Percentiles rank a stretch among this genome's conserved stretches.
phyloP scores from a whole-genome alignment of 2,329 filamentous ascomycete species.

The Ceratocystiopsis sp. region DNA sequence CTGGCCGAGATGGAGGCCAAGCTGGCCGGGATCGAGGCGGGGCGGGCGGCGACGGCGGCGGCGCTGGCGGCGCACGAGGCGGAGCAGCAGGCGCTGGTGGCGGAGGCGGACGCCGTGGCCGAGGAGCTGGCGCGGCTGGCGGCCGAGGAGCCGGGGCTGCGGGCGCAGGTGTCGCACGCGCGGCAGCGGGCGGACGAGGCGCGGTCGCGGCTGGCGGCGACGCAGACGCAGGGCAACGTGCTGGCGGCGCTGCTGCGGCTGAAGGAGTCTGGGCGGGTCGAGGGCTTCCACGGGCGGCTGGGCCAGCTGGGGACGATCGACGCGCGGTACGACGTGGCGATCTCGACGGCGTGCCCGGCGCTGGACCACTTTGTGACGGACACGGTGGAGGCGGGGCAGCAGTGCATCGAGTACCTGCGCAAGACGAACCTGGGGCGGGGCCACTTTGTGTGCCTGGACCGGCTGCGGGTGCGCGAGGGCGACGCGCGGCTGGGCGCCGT shows the following conservation, averaged over 20 bases:
- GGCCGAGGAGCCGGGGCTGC: slow-evolving; percentile 64
- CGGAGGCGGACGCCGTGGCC: slow-evolving; percentile 56
- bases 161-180: slow-evolving; percentile 71
- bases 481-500: slow-evolving; percentile 43
- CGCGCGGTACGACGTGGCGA: slow-evolving; percentile 88
- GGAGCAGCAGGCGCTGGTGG: slow-evolving; percentile 54
- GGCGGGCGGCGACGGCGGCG: slow-evolving; percentile 49
- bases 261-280: slow-evolving; percentile 89
- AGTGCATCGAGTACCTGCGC: slow-evolving; percentile 92
- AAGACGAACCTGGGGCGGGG: slow-evolving; percentile 95
- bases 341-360: slow-evolving; percentile 83
- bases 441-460: slow-evolving; percentile 92
- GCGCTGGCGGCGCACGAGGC: slow-evolving; percentile 63
- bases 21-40: slow-evolving; percentile 54
- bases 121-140: slow-evolving; percentile 56
- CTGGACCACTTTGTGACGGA: slow-evolving; percentile 96
- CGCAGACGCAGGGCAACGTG: slow-evolving; percentile 85
- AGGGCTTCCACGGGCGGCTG: slow-evolving; percentile 88
- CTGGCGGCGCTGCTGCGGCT: slow-evolving; percentile 83
- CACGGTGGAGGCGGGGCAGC: slow-evolving; percentile 86
- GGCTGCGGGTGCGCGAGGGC: slow-evolving; percentile 55
- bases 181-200: slow-evolving; percentile 95
- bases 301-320: slow-evolving; percentile 92
- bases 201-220: slow-evolving; percentile 72
- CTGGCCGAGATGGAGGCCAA: slow-evolving; percentile 72